phyloP scores from a whole-genome alignment of 73 alveolate species.

The Paramecium pentaurelia region DNA sequence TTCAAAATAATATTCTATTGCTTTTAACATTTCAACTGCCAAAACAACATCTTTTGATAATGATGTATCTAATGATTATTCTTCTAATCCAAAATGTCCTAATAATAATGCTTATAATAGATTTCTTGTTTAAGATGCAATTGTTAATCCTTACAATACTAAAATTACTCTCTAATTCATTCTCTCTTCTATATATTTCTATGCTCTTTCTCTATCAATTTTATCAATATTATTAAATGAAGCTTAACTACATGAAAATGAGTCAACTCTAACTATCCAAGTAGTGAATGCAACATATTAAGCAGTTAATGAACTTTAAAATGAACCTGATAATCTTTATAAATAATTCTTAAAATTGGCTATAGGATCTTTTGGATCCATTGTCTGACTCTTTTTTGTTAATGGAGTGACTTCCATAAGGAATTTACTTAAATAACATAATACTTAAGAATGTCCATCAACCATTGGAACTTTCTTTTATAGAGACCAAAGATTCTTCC shows the following conservation, averaged over 20 bases:
- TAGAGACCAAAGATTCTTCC: constrained; percentile 80
- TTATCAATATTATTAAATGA: constrained; percentile 45
- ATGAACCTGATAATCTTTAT: constrained; percentile 45
- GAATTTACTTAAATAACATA: constrained; percentile 75
- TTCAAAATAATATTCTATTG: constrained; percentile 15
- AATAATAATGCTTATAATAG: neutral
- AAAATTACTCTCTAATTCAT: constrained; percentile 40
- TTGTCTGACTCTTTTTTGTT: constrained; percentile 68
- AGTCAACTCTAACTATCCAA: constrained; percentile 64
- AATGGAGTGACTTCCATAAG: constrained; percentile 74
- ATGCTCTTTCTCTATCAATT: constrained; percentile 48
- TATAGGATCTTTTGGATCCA: constrained; percentile 85
- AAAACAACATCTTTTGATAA: constrained; percentile 24
- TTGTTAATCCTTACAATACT: neutral
- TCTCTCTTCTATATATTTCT: constrained; percentile 35
- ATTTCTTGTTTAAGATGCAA: constrained; percentile 5
- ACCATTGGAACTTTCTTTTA: constrained; percentile 78
- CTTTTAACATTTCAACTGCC: constrained; percentile 36
- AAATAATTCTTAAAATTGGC: constrained; percentile 7
- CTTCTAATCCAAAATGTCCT: constrained; percentile 46
- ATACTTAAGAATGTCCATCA: constrained; percentile 69
- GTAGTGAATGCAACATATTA: constrained; percentile 50
- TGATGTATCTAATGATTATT: neutral
- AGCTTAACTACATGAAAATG: constrained; percentile 49
- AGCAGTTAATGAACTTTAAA: constrained; percentile 17